Base-by-base conservation (phyloP, 73 alveolate genomes). In the Paramecium tetraurelia region DNA sequence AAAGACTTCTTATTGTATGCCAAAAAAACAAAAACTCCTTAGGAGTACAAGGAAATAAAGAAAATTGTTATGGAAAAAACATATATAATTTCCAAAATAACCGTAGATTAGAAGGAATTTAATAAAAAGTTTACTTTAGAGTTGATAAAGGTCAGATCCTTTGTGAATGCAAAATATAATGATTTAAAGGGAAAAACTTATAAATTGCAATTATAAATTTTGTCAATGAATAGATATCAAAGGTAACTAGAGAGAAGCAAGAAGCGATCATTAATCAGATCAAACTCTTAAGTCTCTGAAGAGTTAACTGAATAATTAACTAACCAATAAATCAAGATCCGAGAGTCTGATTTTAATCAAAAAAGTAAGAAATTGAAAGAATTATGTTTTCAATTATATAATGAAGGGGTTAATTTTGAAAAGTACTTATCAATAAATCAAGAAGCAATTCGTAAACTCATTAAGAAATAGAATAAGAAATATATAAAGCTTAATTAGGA, bases 161-260 rank as follows among this genome's bases (percentile, higher is more conserved):
- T 80, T 48, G 57, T 48, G 20, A 41, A 44, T 18, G 35, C 46
- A 9, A 80, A 80, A 46, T 46, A 80, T 46, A 43, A 80, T 21
- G 90, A 80, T 46, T 44, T 80, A 29, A 80, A 46, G 38, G 90
- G 75, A 0, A 80, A 80, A n/a, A 80, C 75, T 22, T 80, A 48
- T 41, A 80, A 24, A 80, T 12, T 80, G 9, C 14, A 40, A 43
- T 44, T 48, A 41, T 22, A 80, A 80, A 20, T 80, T 21, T 43
- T 31, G 20, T 31, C 75, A 3, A 80, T 80, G 90, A 80, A 43
- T 24, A 41, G 57, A 80, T 41, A 80, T 24, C 46, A 80, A n/a
- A 38, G 68, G 12, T n/a, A 38, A 22, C 12, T 75, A 3, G 41
- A 27, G 29, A 63, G 46, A 63, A 63, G 84, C 5, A 63, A 33